These are phyloP conservation scores for Claviceps digitariae DNA, from an alignment of 2,329 filamentous ascomycete species.

Conservation along the genomic window DNA sequence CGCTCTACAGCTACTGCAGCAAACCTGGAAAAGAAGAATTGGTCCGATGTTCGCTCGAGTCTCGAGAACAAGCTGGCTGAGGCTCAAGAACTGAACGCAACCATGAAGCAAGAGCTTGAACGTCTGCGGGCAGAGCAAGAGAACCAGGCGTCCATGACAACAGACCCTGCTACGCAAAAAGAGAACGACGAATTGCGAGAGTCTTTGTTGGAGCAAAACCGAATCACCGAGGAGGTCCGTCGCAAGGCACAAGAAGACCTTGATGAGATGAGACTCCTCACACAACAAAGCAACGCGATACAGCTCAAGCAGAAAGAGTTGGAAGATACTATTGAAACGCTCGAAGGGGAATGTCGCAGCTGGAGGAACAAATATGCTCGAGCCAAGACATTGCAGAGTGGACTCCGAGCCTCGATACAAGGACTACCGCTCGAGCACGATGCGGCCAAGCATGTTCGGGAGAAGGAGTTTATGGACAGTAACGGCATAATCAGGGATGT, in stretches of 20 bases:
- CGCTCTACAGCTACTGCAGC: slow-evolving; percentile 36
- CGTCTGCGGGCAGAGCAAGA: slow-evolving; percentile 45
- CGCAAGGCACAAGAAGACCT: slow-evolving; percentile 73
- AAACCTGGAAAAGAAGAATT: slow-evolving; percentile 56
- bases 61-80: slow-evolving; percentile 64
- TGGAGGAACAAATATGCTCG: slow-evolving; percentile 87
- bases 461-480: slow-evolving; percentile 54
- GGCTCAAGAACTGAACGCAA: slow-evolving; percentile 64
- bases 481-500: slow-evolving; percentile 78
- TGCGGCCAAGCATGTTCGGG: slow-evolving; percentile 50
- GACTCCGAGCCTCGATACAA: slow-evolving; percentile 66
- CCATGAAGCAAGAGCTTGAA: slow-evolving; percentile 66
- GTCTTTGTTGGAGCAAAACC: slow-evolving; percentile 59
- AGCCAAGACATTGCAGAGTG: slow-evolving; percentile 75
- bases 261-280: slow-evolving; percentile 77
- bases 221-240: slow-evolving; percentile 75
- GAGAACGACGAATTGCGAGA: slow-evolving; percentile 57
- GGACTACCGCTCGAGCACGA: slow-evolving; percentile 58
- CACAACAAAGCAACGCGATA: slow-evolving; percentile 62
- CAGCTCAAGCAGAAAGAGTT: slow-evolving; percentile 75
- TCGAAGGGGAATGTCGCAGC: slow-evolving; percentile 73
- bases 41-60: slow-evolving; percentile 48
- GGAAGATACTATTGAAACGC: slow-evolving; percentile 55
- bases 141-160: slow-evolving; percentile 14
- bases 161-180: slow-evolving; percentile 42